A percentile compares a stretch with the other conserved stretches of the same genome.
phyloP scores from a whole-genome alignment of 345 rosid species.

The Rhizophora mangle region DNA sequence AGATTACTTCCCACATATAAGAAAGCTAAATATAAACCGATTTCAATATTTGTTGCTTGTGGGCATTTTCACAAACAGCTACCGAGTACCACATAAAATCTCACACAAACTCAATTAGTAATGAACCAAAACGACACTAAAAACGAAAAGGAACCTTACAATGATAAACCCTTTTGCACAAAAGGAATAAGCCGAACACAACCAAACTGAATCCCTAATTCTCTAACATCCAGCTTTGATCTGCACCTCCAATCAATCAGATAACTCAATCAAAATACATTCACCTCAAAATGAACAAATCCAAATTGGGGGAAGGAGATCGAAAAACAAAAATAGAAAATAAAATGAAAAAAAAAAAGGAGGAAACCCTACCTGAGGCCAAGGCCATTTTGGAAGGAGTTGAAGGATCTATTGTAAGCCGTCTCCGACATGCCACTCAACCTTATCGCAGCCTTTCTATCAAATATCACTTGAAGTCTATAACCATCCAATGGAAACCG shows the following conservation, averaged over 20 bases:
- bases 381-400: conserved; percentile 65
- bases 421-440: conserved; percentile 91
- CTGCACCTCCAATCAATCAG: conserved; percentile 26
- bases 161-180: conserved; percentile 59
- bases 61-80: conserved; percentile 47
- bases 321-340: not conserved
- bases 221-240: conserved; percentile 64
- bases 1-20: no score
- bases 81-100: conserved; percentile 4
- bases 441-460: conserved; percentile 61
- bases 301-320: not conserved
- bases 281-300: not conserved
- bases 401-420: conserved; percentile 80
- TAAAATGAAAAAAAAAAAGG: not conserved
- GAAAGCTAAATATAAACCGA: not conserved
- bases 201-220: conserved; percentile 83
- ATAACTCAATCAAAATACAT: not conserved
- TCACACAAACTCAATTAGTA: not conserved
- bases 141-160: conserved; percentile 42
- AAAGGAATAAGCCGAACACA: conserved; percentile 82
- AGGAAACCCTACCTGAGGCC: conserved; percentile 62
- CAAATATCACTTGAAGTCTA: conserved; percentile 68
- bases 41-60: not conserved
- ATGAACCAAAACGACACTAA: not conserved
- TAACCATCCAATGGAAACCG: not conserved